These are phyloP conservation scores for Russula brevipes DNA, from an alignment of 768 basidiomycete genomes.

Conservation along the genomic window DNA sequence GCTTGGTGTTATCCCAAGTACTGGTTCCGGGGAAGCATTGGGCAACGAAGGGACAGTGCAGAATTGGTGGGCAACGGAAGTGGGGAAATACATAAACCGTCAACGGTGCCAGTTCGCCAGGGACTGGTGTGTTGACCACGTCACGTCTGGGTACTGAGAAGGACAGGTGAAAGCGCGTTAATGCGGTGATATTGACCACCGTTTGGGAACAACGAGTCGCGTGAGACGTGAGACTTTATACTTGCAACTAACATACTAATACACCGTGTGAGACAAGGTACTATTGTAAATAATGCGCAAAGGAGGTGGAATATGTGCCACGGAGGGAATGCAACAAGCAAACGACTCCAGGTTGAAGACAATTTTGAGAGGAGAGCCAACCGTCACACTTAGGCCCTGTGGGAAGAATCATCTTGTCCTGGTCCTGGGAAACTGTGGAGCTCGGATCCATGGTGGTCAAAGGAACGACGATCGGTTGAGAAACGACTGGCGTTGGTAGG, in stretches of 20 bases:
- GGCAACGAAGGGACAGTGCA: slow-evolving; percentile 66
- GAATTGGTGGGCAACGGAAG: slow-evolving; percentile 68
- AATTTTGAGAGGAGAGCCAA: slow-evolving; percentile 6
- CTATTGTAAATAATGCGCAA: neutral
- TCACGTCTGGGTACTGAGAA: neutral
- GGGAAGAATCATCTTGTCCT: neutral
- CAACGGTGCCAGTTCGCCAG: neutral
- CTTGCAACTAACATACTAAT: slow-evolving; percentile 18
- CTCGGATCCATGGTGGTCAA: neutral
- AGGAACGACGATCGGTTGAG: neutral
- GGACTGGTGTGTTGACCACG: neutral
- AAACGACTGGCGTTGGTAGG: slow-evolving; percentile 17
- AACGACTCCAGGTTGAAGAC: neutral
- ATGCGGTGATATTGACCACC: neutral
- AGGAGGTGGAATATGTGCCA: slow-evolving; percentile 12
- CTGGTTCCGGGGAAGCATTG: slow-evolving; percentile 51
- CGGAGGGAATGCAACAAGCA: slow-evolving; percentile 1
- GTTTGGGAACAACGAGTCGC: neutral
- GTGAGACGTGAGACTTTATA: neutral
- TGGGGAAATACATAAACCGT: slow-evolving; percentile 75
- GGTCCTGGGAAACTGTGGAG: slow-evolving; percentile 5
- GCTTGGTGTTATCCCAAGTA: slow-evolving; percentile 56
- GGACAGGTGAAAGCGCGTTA: no score
- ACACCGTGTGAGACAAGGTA: slow-evolving; percentile 16
- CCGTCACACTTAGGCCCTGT: neutral